These are phyloP conservation scores for Amesomyces nigricolor DNA, from an alignment of 2,329 filamentous ascomycete genomes.

Conservation along the genomic window DNA sequence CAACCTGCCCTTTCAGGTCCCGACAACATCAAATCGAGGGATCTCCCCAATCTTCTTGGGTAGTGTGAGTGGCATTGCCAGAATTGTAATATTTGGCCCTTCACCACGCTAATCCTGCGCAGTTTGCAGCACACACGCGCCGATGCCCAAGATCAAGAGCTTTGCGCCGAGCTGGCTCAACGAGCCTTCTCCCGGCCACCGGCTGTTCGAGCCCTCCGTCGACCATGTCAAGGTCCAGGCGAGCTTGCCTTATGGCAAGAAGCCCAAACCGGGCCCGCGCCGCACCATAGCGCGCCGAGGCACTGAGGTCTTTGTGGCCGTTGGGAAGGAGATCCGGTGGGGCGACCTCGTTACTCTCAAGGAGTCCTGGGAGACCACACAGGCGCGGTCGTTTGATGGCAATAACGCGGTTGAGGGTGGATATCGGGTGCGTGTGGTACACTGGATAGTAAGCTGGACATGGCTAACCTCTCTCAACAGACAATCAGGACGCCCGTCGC, in stretches of 20 bases:
- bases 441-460: too few relatives aligned
- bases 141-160: constrained; percentile 79
- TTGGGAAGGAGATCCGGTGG: constrained; percentile 88
- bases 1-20: too few relatives aligned
- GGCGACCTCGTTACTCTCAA: constrained; percentile 77
- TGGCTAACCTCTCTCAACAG: constrained; percentile 37
- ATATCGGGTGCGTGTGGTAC: constrained; percentile 41
- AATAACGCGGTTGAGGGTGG: constrained; percentile 28
- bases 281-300: constrained; percentile 73
- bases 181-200: constrained; percentile 68
- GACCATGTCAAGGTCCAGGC: constrained; percentile 31
- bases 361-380: constrained; percentile 47
- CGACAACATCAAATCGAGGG: too few relatives aligned
- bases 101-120: not conserved
- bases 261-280: constrained; percentile 44
- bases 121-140: not conserved
- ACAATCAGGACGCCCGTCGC: constrained; percentile 71
- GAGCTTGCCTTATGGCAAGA: constrained; percentile 37
- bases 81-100: not conserved
- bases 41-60: too few relatives aligned
- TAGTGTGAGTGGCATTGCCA: too few relatives aligned
- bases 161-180: constrained; percentile 87
- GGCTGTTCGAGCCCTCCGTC: constrained; percentile 59
- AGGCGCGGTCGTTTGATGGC: constrained; percentile 32
- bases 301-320: constrained; percentile 82